Conservation (phyloP, 768 basidiomycete genomes). For the Gloeophyllum trabeum region DNA sequence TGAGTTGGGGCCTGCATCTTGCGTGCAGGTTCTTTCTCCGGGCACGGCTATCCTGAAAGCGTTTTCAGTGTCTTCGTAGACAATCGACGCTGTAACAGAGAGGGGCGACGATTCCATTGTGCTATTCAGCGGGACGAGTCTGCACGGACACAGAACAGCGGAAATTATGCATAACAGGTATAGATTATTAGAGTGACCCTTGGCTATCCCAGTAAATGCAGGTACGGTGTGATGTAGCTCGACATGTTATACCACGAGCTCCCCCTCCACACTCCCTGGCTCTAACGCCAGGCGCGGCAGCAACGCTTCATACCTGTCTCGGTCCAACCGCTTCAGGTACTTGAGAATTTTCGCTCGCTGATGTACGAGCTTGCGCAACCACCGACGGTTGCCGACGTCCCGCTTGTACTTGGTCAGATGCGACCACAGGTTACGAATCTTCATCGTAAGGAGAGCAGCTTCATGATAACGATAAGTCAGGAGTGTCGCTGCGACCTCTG, state of each 20-base stretch:
- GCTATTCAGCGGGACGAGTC: too few species aligned
- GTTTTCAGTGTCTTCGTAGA: too few species aligned
- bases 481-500: background rate
- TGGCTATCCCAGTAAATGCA: too few species aligned
- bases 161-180: too few species aligned
- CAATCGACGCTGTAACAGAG: too few species aligned
- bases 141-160: too few species aligned
- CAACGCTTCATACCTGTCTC: conserved; percentile 61
- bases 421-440: conserved; percentile 72
- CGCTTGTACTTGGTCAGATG: conserved; percentile 60
- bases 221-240: too few species aligned
- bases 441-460: conserved; percentile 83
- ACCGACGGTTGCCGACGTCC: conserved; percentile 69
- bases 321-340: conserved; percentile 59
- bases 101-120: too few species aligned
- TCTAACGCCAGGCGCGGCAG: conserved; percentile 72
- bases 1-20: too few species aligned
- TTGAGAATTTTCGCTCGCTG: conserved; percentile 72
- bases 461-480: conserved; percentile 3
- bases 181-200: too few species aligned
- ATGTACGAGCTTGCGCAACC: conserved; percentile 71
- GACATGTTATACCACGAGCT: conserved; percentile 72
- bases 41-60: too few species aligned
- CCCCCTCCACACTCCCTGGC: conserved; percentile 76
- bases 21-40: too few species aligned